phyloP scores from a whole-genome alignment of 106 monocot species.

The Acorus calamus region DNA sequence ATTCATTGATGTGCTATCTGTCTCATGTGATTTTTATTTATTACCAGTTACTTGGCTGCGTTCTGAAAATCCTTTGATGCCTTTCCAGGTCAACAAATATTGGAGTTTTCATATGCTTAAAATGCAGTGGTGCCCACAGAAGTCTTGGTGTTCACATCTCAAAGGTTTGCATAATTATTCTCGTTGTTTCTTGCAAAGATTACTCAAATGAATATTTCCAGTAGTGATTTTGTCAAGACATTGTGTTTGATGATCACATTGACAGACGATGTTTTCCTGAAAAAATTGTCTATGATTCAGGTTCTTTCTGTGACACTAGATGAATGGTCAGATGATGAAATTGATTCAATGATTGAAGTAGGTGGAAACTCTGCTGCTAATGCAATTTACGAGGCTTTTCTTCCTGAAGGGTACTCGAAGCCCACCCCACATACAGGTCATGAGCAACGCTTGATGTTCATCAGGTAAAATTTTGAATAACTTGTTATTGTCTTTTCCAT shows the following conservation, averaged over 20 bases:
- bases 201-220: neutral
- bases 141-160: constrained; percentile 69
- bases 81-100: constrained; percentile 56
- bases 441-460: constrained; percentile 51
- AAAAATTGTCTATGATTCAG: constrained; percentile 14
- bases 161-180: constrained; percentile 20
- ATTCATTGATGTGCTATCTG: too few relatives aligned
- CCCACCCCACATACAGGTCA: constrained; percentile 40
- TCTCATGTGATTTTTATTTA: too few relatives aligned
- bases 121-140: constrained; percentile 66
- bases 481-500: too few relatives aligned
- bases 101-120: constrained; percentile 81
- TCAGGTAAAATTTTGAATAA: constrained; percentile 27
- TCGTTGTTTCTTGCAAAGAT: neutral
- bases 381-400: constrained; percentile 74
- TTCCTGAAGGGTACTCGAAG: constrained; percentile 44
- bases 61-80: neutral
- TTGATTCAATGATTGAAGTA: constrained; percentile 65
- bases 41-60: too few relatives aligned
- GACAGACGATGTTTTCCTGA: neutral
- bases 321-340: constrained; percentile 68
- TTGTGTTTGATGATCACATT: neutral
- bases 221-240: neutral
- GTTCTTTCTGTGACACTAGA: constrained; percentile 76
- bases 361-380: constrained; percentile 75